Evolutionary conservation across 306 rosid species (phyloP).

Genomic region (Rosa persica): DNA sequence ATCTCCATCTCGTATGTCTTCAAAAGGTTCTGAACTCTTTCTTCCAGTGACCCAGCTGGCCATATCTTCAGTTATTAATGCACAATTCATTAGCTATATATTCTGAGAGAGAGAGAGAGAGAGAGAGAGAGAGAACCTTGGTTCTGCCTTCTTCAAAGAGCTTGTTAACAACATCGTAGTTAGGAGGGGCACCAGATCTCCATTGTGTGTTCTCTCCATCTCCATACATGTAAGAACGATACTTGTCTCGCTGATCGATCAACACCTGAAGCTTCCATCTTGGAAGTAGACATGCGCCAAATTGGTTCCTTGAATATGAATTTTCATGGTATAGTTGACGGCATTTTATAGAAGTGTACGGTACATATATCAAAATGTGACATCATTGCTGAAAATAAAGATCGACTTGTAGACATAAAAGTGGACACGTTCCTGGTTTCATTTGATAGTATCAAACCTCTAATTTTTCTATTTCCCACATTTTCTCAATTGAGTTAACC

Average conservation of each 20-base stretch:
- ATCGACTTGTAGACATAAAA: no score
- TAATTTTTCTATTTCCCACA: no score
- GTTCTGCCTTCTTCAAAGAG: slow-evolving; percentile 67
- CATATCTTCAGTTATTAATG: slow-evolving; percentile 35
- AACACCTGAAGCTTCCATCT: slow-evolving; percentile 20
- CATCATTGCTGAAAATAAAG: neutral
- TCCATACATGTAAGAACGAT: slow-evolving; percentile 35
- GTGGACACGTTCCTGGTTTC: no score
- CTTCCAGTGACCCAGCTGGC: slow-evolving; percentile 60
- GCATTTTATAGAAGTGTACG: neutral
- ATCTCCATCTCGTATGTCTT: slow-evolving; percentile 68
- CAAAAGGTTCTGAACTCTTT: slow-evolving; percentile 48
- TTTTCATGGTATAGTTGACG: neutral
- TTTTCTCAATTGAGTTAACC: no score
- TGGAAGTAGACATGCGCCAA: neutral
- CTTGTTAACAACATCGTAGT: slow-evolving; percentile 52
- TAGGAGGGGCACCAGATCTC: slow-evolving; percentile 52
- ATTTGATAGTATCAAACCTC: no score
- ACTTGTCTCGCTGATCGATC: slow-evolving; percentile 32
- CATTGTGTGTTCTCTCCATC: slow-evolving; percentile 50
- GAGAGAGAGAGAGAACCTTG: slow-evolving; percentile 27
- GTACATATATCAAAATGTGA: neutral
- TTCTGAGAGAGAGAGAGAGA: neutral
- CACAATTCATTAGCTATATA: neutral
- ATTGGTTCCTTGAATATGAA: neutral